Evolutionary conservation across 805 yeast species (phyloP).

Genomic region (Cyberlindnera bimundalis): DNA sequence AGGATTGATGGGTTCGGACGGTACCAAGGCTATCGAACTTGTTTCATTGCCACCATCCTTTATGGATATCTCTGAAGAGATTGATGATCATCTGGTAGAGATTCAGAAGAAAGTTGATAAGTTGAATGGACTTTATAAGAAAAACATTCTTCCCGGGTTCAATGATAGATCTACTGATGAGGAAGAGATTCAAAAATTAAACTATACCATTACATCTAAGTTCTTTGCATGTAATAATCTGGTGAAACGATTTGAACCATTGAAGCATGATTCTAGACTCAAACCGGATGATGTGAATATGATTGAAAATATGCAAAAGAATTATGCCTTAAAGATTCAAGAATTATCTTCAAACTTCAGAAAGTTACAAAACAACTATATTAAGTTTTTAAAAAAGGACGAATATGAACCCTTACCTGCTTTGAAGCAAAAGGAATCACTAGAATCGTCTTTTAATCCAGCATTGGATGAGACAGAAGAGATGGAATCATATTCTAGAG

Average conservation of each 20-base stretch:
- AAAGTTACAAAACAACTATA: constrained; percentile 83
- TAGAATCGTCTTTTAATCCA: constrained; percentile 19
- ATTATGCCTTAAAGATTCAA: constrained; percentile 83
- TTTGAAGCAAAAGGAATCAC: constrained; percentile 15
- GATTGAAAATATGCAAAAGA: constrained; percentile 76
- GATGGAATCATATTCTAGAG: constrained; percentile 50
- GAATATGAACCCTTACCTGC: constrained; percentile 51
- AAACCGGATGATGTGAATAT: constrained; percentile 52
- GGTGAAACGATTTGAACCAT: constrained; percentile 60
- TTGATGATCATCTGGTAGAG: constrained; percentile 57
- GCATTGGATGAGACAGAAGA: constrained; percentile 35
- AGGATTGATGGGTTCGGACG: constrained; percentile 26
- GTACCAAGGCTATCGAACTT: constrained; percentile 46
- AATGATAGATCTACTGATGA: constrained; percentile 78
- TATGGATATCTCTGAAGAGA: constrained; percentile 66
- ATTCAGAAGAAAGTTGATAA: constrained; percentile 54
- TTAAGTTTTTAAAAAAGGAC: constrained; percentile 78
- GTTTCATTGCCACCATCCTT: constrained; percentile 73
- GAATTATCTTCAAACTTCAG: constrained; percentile 73
- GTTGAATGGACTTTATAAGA: constrained; percentile 69
- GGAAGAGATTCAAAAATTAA: constrained; percentile 71
- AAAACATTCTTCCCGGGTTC: constrained; percentile 82
- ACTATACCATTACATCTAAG: constrained; percentile 66
- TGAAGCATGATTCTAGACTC: constrained; percentile 31
- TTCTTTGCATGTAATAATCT: constrained; percentile 78